Base-by-base conservation (phyloP, 163 green algal species). In the Volvox carteri region DNA sequence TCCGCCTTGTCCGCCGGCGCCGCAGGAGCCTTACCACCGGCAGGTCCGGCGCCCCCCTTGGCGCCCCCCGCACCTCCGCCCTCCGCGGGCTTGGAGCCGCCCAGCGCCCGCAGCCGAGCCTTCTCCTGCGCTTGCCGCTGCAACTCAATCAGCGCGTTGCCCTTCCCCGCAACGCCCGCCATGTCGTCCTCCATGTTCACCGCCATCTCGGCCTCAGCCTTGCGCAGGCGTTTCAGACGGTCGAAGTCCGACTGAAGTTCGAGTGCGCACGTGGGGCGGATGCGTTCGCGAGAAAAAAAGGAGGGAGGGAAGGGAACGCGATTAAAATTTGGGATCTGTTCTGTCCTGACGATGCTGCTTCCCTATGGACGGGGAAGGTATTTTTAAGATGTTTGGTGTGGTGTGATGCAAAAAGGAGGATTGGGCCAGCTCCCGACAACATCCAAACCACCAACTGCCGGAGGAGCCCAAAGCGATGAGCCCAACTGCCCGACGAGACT, bases 101-200 rank as follows among this genome's bases (percentile, higher is more conserved):
- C 86, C 41, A 67, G 81, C 56, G 54, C 78, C 74, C 56, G 62
- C 30, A 76, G 33, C 30, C 77, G 77, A 73, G 73, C 73, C 80
- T 60, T 58, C 90, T 90, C 90, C 75, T 92, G 70, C 80, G 91
- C 74, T 62, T 93, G 68, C 42, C 88, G 86, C 86, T 94, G 75
- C n/a, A 97, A 85, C 84, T 94, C 91, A 52, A 97, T 91, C 74
- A 97, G 35, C 42, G 92, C 85, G 86, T 97, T 97, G 42, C 88
- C 92, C 91, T 96, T 94, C 81, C 95, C 92, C 4, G 93, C 94
- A 2, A 92, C 92, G 14, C 44, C 54, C 30, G 90, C 72, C n/a
- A 92, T 84, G 62, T 97, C 95, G 80, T 97, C 95, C 72, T 95
- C 93, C 39, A 96, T 78, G 62, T 87, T 84, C 46, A 95, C 84